A percentile compares a stretch with the other conserved stretches of the same genome.
Conservation (phyloP, 108 stramenopile species). For the Chaetoceros tenuissimus region DNA sequence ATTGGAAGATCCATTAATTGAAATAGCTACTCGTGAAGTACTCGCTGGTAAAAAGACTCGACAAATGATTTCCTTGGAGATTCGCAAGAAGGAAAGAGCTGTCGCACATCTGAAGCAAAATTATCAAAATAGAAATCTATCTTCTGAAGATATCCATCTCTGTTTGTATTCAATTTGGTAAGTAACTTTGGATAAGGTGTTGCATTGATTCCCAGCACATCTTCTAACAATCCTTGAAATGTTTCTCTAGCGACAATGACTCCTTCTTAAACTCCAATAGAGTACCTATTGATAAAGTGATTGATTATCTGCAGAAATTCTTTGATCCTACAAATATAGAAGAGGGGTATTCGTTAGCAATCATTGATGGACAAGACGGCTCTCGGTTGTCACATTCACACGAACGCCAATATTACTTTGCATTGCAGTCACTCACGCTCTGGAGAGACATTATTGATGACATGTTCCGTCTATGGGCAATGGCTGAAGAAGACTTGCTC, state of each 20-base stretch:
- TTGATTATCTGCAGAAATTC: slow-evolving; percentile 41
- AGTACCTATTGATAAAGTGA: slow-evolving; percentile 73
- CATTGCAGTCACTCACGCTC: slow-evolving; percentile 58
- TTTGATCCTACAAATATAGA: slow-evolving; percentile 35
- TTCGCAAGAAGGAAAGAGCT: slow-evolving; percentile 57
- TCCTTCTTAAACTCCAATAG: slow-evolving; percentile 80
- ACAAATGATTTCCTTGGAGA: slow-evolving; percentile 45
- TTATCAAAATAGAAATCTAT: slow-evolving; percentile 19
- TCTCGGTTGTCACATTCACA: slow-evolving; percentile 73
- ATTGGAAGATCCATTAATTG: slow-evolving; percentile 32
- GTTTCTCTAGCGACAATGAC: slow-evolving; percentile 67
- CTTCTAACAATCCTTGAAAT: no score
- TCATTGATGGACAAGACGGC: slow-evolving; percentile 56
- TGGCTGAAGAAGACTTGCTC: slow-evolving; percentile 74
- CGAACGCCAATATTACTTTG: slow-evolving; percentile 74
- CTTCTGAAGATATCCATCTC: slow-evolving; percentile 57
- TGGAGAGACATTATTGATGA: slow-evolving; percentile 78
- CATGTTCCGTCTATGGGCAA: slow-evolving; percentile 68
- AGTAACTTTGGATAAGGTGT: no score
- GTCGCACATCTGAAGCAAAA: slow-evolving; percentile 35
- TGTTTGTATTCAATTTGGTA: slow-evolving; percentile 70
- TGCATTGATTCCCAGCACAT: no score
- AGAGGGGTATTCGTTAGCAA: slow-evolving; percentile 53
- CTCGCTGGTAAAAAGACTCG: slow-evolving; percentile 46
- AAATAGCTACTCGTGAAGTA: slow-evolving; percentile 65